Conservation (phyloP, 2,329 filamentous ascomycete species). For the Hymenoscyphus occultus region DNA sequence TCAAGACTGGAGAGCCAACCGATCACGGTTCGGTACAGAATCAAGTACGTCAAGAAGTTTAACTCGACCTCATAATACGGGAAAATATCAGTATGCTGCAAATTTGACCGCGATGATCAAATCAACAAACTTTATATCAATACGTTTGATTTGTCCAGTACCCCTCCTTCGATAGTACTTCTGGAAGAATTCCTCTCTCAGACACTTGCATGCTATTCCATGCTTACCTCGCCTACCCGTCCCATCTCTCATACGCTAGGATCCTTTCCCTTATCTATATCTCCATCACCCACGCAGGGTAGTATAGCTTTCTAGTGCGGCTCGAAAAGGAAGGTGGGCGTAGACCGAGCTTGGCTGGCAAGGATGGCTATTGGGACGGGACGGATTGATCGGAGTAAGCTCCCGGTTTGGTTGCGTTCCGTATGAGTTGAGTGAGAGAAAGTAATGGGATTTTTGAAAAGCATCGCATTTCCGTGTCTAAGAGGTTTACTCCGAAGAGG, state of each 20-base stretch:
- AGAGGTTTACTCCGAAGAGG: not conserved
- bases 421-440: not conserved
- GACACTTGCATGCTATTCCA: not conserved
- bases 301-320: not conserved
- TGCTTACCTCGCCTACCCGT: not conserved
- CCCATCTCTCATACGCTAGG: slow-evolving; percentile 3
- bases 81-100: not conserved
- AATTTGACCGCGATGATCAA: not conserved
- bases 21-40: not conserved
- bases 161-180: slow-evolving; percentile 1
- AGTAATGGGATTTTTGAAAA: not conserved
- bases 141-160: not conserved
- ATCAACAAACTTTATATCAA: not conserved
- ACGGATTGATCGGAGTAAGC: slow-evolving; percentile 2
- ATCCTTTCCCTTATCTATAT: slow-evolving; percentile 7
- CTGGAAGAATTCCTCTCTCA: slow-evolving; percentile 6
- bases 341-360: not conserved
- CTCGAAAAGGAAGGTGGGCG: slow-evolving; percentile 3
- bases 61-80: not conserved
- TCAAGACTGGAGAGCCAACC: not conserved
- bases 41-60: not conserved
- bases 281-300: not conserved
- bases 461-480: not conserved
- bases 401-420: not conserved
- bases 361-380: not conserved